Percentiles rank a stretch among this genome's conserved stretches.
Conservation (phyloP, 169 alveolate species). For the Cryptosporidium muris region DNA sequence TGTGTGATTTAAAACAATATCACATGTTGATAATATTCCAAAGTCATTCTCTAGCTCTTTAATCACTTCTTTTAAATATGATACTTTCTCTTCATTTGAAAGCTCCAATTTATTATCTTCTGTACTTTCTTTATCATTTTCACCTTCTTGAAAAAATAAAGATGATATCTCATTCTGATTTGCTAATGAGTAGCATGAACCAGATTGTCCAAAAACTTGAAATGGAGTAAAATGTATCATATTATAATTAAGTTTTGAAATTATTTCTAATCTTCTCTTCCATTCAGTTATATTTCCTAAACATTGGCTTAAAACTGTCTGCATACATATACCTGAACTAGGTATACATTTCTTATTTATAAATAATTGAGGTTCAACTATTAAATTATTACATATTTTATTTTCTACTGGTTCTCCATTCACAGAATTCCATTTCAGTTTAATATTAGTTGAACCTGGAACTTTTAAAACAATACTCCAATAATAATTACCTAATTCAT, state of each 20-base stretch:
- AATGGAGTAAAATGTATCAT: conserved; percentile 87
- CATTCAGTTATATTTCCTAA: conserved; percentile 85
- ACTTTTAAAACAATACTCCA: conserved; percentile 17
- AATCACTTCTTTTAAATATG: conserved; percentile 74
- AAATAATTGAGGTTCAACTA: conserved; percentile 72
- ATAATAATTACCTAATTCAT: conserved; percentile 38
- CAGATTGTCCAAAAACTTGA: conserved; percentile 75
- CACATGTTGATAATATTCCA: conserved; percentile 86
- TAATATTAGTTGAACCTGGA: conserved; percentile 35
- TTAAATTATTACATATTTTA: conserved; percentile 16
- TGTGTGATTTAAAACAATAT: conserved; percentile 91
- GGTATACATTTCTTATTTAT: conserved; percentile 60
- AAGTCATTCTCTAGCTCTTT: conserved; percentile 75
- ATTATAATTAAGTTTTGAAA: conserved; percentile 84
- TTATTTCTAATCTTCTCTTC: conserved; percentile 77
- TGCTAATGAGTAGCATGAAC: conserved; percentile 73
- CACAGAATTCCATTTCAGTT: neutral
- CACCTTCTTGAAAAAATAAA: conserved; percentile 19
- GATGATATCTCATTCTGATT: conserved; percentile 64
- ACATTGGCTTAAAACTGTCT: conserved; percentile 86
- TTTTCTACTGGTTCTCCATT: neutral
- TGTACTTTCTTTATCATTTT: neutral
- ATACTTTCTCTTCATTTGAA: conserved; percentile 32
- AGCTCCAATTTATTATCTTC: conserved; percentile 35
- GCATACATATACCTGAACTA: conserved; percentile 76